A percentile compares a stretch with the other conserved stretches of the same genome.
Evolutionary conservation across 2,329 filamentous ascomycete species (phyloP).

Genomic region (Polychaeton citri): DNA sequence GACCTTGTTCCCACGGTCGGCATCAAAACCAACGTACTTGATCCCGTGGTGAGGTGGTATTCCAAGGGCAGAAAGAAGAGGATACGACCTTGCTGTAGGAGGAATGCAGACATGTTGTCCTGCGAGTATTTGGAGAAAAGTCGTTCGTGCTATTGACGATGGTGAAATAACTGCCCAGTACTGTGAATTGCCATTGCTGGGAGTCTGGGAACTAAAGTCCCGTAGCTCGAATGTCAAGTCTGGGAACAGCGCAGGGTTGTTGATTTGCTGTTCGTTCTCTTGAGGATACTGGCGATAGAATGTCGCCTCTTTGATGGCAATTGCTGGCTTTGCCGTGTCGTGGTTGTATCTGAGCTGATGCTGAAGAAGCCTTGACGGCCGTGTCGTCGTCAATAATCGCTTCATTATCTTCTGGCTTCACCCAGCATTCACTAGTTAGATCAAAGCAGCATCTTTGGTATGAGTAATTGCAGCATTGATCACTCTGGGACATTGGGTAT

Average conservation of each 20-base stretch:
- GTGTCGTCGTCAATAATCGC: no score
- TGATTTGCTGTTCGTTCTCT: slow-evolving; percentile 22
- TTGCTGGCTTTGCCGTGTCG: slow-evolving; percentile 13
- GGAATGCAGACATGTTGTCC: slow-evolving; percentile 67
- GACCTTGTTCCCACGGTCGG: slow-evolving; percentile 45
- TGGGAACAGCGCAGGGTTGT: slow-evolving; percentile 62
- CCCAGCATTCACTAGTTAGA: no score
- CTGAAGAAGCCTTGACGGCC: no score
- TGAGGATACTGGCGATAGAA: slow-evolving; percentile 67
- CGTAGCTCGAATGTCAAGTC: slow-evolving; percentile 58
- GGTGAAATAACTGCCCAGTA: slow-evolving; percentile 80
- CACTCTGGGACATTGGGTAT: no score
- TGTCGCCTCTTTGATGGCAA: slow-evolving; percentile 63
- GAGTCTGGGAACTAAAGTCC: slow-evolving; percentile 22
- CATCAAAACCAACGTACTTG: slow-evolving; percentile 82
- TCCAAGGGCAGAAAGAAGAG: slow-evolving; percentile 53
- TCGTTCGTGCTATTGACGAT: slow-evolving; percentile 66
- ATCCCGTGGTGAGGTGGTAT: slow-evolving; percentile 54
- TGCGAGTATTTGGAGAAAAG: slow-evolving; percentile 64
- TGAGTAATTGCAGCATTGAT: no score
- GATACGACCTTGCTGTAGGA: slow-evolving; percentile 62
- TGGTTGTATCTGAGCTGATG: no score
- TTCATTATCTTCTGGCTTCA: no score
- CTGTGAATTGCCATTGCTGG: slow-evolving; percentile 22
- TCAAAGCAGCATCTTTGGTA: no score